Conservation (phyloP, 78 protist genomes). For the Dictyostelium purpureum region DNA sequence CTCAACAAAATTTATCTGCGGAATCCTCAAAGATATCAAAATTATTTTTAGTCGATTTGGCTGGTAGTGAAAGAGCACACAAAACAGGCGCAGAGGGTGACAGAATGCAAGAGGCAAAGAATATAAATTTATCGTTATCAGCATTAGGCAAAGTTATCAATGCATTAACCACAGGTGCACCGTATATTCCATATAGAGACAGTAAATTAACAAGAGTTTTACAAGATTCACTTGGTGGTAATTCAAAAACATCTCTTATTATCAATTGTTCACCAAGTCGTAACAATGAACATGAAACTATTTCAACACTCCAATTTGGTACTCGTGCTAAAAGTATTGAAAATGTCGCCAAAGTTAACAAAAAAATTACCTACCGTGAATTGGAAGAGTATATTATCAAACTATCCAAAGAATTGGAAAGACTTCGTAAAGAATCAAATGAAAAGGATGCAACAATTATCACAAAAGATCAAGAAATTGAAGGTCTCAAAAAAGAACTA, state of each 20-base stretch:
- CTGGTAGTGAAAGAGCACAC: slow-evolving; percentile 90
- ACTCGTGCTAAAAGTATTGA: slow-evolving; percentile 89
- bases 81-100: slow-evolving; percentile 87
- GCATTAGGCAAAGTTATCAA: slow-evolving; percentile 89
- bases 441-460: not conserved
- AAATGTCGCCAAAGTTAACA: slow-evolving; percentile 91
- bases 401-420: not conserved
- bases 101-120: slow-evolving; percentile 90
- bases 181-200: slow-evolving; percentile 90
- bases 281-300: slow-evolving; percentile 79
- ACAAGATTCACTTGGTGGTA: slow-evolving; percentile 91
- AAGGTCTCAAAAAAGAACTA: not conserved
- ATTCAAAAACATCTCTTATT: slow-evolving; percentile 79
- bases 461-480: not conserved
- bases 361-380: slow-evolving; percentile 65
- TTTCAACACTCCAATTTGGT: slow-evolving; percentile 91
- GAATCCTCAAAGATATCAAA: slow-evolving; percentile 32
- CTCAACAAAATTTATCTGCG: slow-evolving; percentile 53
- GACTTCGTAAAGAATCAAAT: not conserved
- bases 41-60: slow-evolving; percentile 91
- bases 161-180: slow-evolving; percentile 44
- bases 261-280: slow-evolving; percentile 84
- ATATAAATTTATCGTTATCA: slow-evolving; percentile 87
- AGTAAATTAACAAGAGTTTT: slow-evolving; percentile 88
- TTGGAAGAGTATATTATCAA: not conserved